Conservation (phyloP, 2,329 filamentous ascomycete species). For the Hypoxylon sp. region DNA sequence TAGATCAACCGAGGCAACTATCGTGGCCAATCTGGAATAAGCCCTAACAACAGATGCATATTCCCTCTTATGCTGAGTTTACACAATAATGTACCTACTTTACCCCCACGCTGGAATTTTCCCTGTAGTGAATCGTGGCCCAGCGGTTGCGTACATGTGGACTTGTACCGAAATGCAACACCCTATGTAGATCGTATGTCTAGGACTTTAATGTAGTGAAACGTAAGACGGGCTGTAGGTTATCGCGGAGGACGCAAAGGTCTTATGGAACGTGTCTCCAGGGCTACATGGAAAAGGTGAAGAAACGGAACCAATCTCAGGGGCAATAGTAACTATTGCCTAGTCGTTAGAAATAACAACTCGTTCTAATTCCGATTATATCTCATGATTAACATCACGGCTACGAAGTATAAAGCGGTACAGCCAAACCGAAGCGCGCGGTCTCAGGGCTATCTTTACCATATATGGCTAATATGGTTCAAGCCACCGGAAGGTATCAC, state of each 20-base stretch:
- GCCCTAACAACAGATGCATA: not conserved
- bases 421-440: slow-evolving; percentile 12
- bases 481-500: slow-evolving; percentile 36
- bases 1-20: no score
- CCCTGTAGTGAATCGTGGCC: not conserved
- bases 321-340: not conserved
- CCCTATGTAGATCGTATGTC: slow-evolving; percentile 4
- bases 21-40: not conserved
- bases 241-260: slow-evolving; percentile 1
- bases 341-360: not conserved
- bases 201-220: slow-evolving; percentile 26
- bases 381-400: not conserved
- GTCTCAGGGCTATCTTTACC: slow-evolving; percentile 7
- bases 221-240: slow-evolving; percentile 14
- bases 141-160: slow-evolving; percentile 2
- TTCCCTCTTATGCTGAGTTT: not conserved
- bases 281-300: not conserved
- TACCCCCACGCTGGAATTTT: not conserved
- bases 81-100: not conserved
- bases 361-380: slow-evolving; percentile 8
- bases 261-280: slow-evolving; percentile 1
- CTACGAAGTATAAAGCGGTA: slow-evolving; percentile 18
- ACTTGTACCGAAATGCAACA: slow-evolving; percentile 15
- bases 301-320: not conserved
- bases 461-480: slow-evolving; percentile 19